These are phyloP conservation scores for Chrysanthemum makinoi DNA, from an alignment of 129 eudicot genomes.

Conservation along the genomic window DNA sequence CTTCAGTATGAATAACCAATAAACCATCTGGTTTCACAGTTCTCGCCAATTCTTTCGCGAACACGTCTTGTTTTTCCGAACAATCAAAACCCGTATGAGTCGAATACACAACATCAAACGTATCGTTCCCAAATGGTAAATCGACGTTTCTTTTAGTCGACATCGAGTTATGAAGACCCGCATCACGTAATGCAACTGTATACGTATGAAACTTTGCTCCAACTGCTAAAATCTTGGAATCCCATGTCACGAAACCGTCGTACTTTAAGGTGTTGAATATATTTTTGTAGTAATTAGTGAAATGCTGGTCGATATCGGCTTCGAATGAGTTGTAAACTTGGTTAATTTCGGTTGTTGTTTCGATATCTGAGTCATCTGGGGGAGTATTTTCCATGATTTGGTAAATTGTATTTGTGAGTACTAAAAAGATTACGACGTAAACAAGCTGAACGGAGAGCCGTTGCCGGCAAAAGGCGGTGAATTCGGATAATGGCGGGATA, in stretches of 20 bases:
- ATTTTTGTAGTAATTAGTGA: slow-evolving; percentile 36
- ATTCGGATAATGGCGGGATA: background rate
- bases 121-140: slow-evolving; percentile 31
- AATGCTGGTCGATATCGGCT: slow-evolving; percentile 16
- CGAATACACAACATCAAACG: slow-evolving; percentile 43
- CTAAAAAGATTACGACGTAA: slow-evolving; percentile 39
- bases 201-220: slow-evolving; percentile 29
- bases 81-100: slow-evolving; percentile 38
- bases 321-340: background rate
- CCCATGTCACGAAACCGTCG: slow-evolving; percentile 37
- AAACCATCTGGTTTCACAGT: slow-evolving; percentile 52
- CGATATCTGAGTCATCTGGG: no score
- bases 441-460: slow-evolving; percentile 39
- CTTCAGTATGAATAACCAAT: slow-evolving; percentile 49
- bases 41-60: slow-evolving; percentile 45
- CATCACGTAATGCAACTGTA: slow-evolving; percentile 32
- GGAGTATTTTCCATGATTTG: no score
- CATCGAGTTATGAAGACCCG: slow-evolving; percentile 39
- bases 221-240: slow-evolving; percentile 46
- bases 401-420: no score
- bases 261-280: slow-evolving; percentile 46
- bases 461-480: slow-evolving; percentile 2
- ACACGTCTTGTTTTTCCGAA: slow-evolving; percentile 20
- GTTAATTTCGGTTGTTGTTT: no score
- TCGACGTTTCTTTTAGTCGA: slow-evolving; percentile 20